Evolutionary conservation across 148 eudicot species (phyloP).

Genomic region (Silene uniflora): DNA sequence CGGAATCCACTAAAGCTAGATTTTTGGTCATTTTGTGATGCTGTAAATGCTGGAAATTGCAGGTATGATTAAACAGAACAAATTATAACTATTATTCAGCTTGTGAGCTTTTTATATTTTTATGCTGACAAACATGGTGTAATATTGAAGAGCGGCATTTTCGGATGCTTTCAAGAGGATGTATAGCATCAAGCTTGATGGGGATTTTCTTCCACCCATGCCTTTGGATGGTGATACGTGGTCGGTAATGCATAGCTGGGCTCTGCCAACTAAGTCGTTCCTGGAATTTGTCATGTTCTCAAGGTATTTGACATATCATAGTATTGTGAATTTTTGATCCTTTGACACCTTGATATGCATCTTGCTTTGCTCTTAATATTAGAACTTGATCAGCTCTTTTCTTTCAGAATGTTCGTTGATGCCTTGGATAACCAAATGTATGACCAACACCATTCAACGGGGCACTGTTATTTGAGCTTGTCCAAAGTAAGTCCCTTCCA

Average conservation of each 20-base stretch:
- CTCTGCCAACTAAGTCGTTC: constrained; percentile 82
- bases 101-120: background rate
- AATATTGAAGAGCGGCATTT: constrained; percentile 60
- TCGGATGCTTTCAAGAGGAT: constrained; percentile 67
- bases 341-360: background rate
- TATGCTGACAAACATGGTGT: constrained; percentile 8
- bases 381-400: background rate
- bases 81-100: background rate
- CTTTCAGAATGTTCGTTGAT: constrained; percentile 87
- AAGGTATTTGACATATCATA: constrained; percentile 39
- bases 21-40: constrained; percentile 97
- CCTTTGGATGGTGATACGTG: constrained; percentile 75
- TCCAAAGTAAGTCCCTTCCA: constrained; percentile 49
- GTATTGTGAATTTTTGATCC: background rate
- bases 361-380: background rate
- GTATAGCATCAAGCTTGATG: constrained; percentile 56
- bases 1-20: constrained; percentile 64
- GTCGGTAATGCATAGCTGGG: constrained; percentile 95
- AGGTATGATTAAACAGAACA: constrained; percentile 40
- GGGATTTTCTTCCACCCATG: constrained; percentile 67
- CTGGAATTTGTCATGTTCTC: constrained; percentile 90
- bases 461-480: constrained; percentile 69
- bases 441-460: constrained; percentile 55
- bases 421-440: constrained; percentile 66
- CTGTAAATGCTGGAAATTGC: constrained; percentile 95